phyloP scores from a whole-genome alignment of 805 yeast genomes.

The Wickerhamomyces queroliae region DNA sequence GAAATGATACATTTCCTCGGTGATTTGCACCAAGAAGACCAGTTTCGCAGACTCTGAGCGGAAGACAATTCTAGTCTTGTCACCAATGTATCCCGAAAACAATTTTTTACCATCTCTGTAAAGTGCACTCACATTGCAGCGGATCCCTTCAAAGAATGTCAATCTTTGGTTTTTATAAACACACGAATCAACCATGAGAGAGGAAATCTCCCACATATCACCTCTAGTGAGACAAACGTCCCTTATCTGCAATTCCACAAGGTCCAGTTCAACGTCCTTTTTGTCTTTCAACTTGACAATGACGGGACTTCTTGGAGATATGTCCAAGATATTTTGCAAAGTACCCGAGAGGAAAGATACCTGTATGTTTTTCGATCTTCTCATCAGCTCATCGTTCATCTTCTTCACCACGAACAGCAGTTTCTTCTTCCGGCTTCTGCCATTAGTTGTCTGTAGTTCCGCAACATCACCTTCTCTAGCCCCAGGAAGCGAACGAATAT shows the following conservation, averaged over 20 bases:
- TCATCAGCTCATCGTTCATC: conserved; percentile 24
- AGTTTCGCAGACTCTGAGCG: conserved; percentile 88
- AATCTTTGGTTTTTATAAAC: conserved; percentile 62
- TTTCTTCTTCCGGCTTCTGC: conserved; percentile 28
- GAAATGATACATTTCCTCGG: conserved; percentile 97
- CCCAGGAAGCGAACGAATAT: conserved; percentile 52
- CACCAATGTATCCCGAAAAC: conserved; percentile 73
- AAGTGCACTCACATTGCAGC: conserved; percentile 59
- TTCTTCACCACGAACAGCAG: conserved; percentile 39
- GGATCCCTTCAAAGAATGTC: conserved; percentile 52
- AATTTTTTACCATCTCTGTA: conserved; percentile 59
- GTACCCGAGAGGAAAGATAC: conserved; percentile 58
- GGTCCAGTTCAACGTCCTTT: conserved; percentile 62
- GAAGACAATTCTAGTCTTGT: conserved; percentile 72
- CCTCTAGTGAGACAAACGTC: conserved; percentile 83
- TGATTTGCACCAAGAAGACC: conserved; percentile 78
- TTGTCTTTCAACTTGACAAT: conserved; percentile 43
- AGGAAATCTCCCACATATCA: conserved; percentile 85
- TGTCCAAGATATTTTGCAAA: conserved; percentile 51
- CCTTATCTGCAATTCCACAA: conserved; percentile 73
- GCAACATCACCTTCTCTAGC: conserved; percentile 72
- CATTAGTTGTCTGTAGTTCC: conserved; percentile 49
- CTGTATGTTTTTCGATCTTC: conserved; percentile 28
- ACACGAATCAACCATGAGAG: conserved; percentile 55
- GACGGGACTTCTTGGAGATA: conserved; percentile 65